Evolutionary conservation across 805 yeast species (phyloP).

Genomic region (Scheffersomyces stipitis): DNA sequence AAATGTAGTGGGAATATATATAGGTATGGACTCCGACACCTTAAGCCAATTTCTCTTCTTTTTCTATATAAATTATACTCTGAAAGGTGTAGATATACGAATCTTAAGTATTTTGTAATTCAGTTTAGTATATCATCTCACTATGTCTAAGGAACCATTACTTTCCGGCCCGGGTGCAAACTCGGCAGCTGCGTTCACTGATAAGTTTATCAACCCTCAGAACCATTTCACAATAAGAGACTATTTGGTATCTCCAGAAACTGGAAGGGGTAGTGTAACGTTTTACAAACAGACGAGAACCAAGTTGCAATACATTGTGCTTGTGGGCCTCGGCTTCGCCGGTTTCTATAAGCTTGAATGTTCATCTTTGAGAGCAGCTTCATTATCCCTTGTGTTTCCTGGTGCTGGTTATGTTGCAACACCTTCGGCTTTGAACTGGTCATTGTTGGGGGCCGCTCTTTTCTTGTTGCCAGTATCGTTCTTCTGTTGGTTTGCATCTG

Average conservation of each 20-base stretch:
- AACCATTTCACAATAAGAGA: neutral
- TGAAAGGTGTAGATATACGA: no score
- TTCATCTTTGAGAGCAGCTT: constrained; percentile 1
- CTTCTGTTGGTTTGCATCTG: constrained; percentile 9
- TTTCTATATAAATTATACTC: no score
- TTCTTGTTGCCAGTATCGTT: constrained; percentile 5
- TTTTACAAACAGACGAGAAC: neutral
- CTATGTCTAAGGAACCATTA: neutral
- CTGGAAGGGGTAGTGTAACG: neutral
- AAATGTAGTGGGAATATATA: no score
- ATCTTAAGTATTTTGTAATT: no score
- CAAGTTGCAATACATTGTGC: neutral
- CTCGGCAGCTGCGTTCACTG: neutral
- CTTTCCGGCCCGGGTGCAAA: neutral
- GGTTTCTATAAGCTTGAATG: neutral
- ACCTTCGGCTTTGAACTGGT: constrained; percentile 3
- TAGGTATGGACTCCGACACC: no score
- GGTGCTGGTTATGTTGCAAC: constrained; percentile 6
- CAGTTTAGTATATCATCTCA: no score
- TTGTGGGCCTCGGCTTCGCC: neutral
- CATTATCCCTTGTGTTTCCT: constrained; percentile 6
- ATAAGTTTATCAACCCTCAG: neutral
- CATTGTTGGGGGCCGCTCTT: constrained; percentile 2
- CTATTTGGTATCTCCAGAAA: neutral
- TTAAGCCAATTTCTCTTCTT: no score